A percentile compares a stretch with the other conserved stretches of the same genome.
Evolutionary conservation across 116 monocot species (phyloP).

Genomic region (Iris pallida): DNA sequence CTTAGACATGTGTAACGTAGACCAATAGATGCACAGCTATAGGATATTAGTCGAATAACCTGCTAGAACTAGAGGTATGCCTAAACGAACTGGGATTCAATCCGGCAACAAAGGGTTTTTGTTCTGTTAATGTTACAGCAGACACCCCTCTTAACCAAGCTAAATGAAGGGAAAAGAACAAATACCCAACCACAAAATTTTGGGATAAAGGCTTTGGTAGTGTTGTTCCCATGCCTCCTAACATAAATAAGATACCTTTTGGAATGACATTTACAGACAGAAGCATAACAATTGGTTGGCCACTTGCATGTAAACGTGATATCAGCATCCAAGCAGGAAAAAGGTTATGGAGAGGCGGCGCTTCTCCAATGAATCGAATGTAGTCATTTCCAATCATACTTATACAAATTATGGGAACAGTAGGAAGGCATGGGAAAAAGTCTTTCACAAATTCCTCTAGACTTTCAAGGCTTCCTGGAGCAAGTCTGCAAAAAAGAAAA

Average conservation of each 20-base stretch:
- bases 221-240: too few relatives aligned
- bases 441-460: conserved; percentile 57
- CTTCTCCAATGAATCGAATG: conserved; percentile 50
- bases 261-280: conserved; percentile 49
- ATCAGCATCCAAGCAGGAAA: conserved; percentile 78
- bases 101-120: too few relatives aligned
- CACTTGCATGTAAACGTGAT: conserved; percentile 44
- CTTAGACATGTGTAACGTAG: too few relatives aligned
- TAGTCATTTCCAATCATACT: conserved; percentile 73
- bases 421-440: conserved; percentile 54
- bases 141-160: too few relatives aligned
- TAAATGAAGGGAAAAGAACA: too few relatives aligned
- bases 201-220: too few relatives aligned
- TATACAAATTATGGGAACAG: conserved; percentile 59
- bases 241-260: conserved; percentile 34
- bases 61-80: too few relatives aligned
- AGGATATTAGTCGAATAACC: too few relatives aligned
- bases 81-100: too few relatives aligned
- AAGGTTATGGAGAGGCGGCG: conserved; percentile 45
- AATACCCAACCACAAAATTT: too few relatives aligned
- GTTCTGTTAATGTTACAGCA: too few relatives aligned
- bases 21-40: too few relatives aligned
- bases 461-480: conserved; percentile 43
- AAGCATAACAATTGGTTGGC: conserved; percentile 60
- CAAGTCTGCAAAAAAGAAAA: conserved; percentile 27